Percentiles rank a stretch among this genome's conserved stretches.
Conservation (phyloP, 495 filamentous ascomycete genomes). For the Aspergillus saccharolyticus region DNA sequence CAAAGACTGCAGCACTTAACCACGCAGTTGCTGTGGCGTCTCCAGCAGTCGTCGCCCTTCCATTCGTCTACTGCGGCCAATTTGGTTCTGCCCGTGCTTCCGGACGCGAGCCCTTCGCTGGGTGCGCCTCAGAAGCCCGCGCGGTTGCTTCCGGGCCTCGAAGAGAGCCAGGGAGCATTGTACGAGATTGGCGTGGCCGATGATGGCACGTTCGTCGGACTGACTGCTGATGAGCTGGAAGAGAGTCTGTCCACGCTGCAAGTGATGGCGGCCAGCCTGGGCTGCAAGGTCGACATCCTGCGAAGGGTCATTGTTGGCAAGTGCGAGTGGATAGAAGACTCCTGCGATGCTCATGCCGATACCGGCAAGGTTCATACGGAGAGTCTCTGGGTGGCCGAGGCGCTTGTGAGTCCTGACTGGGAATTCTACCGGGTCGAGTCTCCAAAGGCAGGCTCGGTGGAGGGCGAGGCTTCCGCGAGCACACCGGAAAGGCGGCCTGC, state of each 20-base stretch:
- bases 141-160: conserved; percentile 71
- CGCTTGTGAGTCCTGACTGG: conserved; percentile 62
- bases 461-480: neutral
- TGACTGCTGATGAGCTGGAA: conserved; percentile 86
- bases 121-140: conserved; percentile 53
- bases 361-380: conserved; percentile 35
- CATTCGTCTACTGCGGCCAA: conserved; percentile 69
- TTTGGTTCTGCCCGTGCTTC: conserved; percentile 67
- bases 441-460: neutral
- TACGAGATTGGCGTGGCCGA: conserved; percentile 97
- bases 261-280: conserved; percentile 86
- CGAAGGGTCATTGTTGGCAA: conserved; percentile 81
- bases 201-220: conserved; percentile 84
- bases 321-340: conserved; percentile 67
- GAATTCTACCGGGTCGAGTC: conserved; percentile 30
- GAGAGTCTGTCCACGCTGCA: conserved; percentile 80
- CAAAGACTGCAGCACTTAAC: conserved; percentile 84
- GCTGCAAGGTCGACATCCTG: conserved; percentile 79
- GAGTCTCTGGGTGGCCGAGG: conserved; percentile 85
- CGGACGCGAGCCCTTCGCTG: conserved; percentile 54
- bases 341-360: conserved; percentile 18
- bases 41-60: conserved; percentile 91
- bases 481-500: neutral
- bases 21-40: conserved; percentile 88
- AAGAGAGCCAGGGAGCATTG: conserved; percentile 86